These are phyloP conservation scores for Ganoderma multipileum DNA, from an alignment of 1,284 basidiomycete genomes.

Conservation along the genomic window DNA sequence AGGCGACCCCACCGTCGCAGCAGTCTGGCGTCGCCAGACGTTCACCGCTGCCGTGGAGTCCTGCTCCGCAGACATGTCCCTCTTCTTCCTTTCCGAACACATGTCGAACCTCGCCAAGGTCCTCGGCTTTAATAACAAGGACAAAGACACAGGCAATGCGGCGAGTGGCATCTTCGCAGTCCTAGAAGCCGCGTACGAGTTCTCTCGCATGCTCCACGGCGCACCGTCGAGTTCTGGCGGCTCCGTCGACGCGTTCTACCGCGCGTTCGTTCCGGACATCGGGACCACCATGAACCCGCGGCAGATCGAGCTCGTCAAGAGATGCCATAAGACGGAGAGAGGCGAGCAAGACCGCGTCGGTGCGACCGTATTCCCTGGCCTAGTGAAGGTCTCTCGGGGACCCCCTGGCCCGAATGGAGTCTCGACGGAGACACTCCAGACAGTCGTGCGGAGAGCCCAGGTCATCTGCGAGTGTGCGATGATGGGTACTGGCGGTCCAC, in stretches of 20 bases:
- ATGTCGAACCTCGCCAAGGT: conserved; percentile 63
- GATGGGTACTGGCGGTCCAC: conserved; percentile 12
- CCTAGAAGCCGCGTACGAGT: conserved; percentile 72
- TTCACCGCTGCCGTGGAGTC: conserved; percentile 81
- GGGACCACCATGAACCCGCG: conserved; percentile 68
- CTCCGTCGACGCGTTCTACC: conserved; percentile 74
- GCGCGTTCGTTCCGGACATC: conserved; percentile 81
- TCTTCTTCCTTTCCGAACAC: conserved; percentile 69
- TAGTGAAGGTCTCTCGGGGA: conserved; percentile 75
- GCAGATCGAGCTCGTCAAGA: conserved; percentile 80
- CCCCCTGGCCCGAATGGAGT: conserved; percentile 42
- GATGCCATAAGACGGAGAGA: conserved; percentile 75
- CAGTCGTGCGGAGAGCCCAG: conserved; percentile 80
- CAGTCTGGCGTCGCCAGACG: conserved; percentile 85
- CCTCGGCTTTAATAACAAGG: conserved; percentile 43
- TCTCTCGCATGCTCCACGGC: conserved; percentile 84
- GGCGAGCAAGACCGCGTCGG: conserved; percentile 77
- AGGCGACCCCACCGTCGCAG: conserved; percentile 83
- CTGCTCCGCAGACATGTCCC: conserved; percentile 71
- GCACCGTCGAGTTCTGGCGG: conserved; percentile 62
- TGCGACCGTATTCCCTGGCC: conserved; percentile 81
- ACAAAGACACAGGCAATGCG: conserved; percentile 38
- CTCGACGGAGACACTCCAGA: conserved; percentile 61
- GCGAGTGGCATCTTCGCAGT: conserved; percentile 55
- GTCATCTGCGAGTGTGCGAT: conserved; percentile 85